phyloP scores from a whole-genome alignment of 176 grass and related monocot species.

The Oryza meyeriana region DNA sequence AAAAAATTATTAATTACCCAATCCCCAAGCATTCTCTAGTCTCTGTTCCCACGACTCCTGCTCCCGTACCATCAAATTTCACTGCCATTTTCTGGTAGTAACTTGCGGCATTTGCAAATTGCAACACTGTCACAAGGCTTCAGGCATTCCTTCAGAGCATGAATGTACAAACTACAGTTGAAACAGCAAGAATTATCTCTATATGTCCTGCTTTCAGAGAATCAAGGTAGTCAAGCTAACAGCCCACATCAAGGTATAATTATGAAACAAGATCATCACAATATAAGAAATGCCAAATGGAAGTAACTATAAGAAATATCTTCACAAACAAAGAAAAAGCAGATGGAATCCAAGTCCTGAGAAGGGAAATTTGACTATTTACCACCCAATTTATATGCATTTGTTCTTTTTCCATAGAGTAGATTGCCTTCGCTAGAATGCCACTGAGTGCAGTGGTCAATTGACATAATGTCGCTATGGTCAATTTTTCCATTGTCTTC shows the following conservation, averaged over 20 bases:
- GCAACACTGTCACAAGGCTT: constrained; percentile 74
- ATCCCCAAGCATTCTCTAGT: constrained; percentile 88
- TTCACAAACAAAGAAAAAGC: neutral
- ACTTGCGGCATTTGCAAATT: constrained; percentile 70
- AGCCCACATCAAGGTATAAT: neutral
- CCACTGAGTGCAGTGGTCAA: neutral
- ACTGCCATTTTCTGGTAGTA: constrained; percentile 78
- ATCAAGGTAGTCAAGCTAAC: constrained; percentile 22
- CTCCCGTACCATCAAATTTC: constrained; percentile 82
- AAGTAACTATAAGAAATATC: neutral
- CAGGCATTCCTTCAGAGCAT: constrained; percentile 77
- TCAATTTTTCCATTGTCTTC: neutral
- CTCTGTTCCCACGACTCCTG: constrained; percentile 79
- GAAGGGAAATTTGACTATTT: neutral
- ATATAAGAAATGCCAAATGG: constrained; percentile 5
- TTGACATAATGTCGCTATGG: neutral
- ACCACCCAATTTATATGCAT: neutral
- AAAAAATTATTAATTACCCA: constrained; percentile 48
- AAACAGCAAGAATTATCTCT: constrained; percentile 90
- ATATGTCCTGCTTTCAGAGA: constrained; percentile 43
- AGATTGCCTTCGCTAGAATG: neutral
- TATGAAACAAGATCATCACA: constrained; percentile 13
- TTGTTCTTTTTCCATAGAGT: neutral
- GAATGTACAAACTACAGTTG: constrained; percentile 89
- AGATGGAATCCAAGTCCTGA: neutral